These are phyloP conservation scores for Chenopodium formosanum DNA, from an alignment of 148 eudicot genomes.

Conservation along the genomic window DNA sequence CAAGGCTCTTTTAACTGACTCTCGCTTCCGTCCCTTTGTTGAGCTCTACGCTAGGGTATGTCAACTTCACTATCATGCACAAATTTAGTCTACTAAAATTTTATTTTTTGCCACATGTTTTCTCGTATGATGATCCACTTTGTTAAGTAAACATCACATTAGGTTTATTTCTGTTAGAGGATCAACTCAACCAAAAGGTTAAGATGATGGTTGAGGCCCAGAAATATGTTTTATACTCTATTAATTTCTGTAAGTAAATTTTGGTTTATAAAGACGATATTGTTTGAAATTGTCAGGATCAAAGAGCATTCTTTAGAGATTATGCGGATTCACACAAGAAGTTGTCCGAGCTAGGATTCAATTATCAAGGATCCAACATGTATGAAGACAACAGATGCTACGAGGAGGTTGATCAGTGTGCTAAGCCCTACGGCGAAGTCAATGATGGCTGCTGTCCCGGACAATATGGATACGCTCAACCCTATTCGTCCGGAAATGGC, in stretches of 20 bases:
- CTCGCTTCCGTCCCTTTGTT: conserved; percentile 52
- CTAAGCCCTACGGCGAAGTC: background rate
- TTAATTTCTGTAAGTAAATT: too few relatives aligned
- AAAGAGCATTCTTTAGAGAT: conserved; percentile 73
- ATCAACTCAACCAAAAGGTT: too few relatives aligned
- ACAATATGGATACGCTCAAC: background rate
- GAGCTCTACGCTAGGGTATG: conserved; percentile 67
- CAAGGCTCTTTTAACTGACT: conserved; percentile 60
- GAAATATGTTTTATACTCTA: too few relatives aligned
- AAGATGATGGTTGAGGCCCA: too few relatives aligned
- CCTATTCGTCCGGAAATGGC: background rate
- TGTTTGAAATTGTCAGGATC: conserved; percentile 40
- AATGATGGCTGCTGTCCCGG: background rate
- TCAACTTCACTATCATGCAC: background rate
- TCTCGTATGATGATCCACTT: too few relatives aligned
- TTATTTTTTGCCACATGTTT: too few relatives aligned
- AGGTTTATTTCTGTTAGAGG: too few relatives aligned
- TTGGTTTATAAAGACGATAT: too few relatives aligned
- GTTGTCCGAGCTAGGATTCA: conserved; percentile 75
- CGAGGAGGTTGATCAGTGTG: background rate
- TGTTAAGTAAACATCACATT: too few relatives aligned
- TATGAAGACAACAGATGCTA: background rate
- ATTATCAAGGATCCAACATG: conserved; percentile 21
- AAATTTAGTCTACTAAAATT: too few relatives aligned
- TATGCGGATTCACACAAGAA: conserved; percentile 89